These are phyloP conservation scores for Fusarium veterinarium DNA, from an alignment of 2,329 filamentous ascomycete genomes.

Conservation along the genomic window DNA sequence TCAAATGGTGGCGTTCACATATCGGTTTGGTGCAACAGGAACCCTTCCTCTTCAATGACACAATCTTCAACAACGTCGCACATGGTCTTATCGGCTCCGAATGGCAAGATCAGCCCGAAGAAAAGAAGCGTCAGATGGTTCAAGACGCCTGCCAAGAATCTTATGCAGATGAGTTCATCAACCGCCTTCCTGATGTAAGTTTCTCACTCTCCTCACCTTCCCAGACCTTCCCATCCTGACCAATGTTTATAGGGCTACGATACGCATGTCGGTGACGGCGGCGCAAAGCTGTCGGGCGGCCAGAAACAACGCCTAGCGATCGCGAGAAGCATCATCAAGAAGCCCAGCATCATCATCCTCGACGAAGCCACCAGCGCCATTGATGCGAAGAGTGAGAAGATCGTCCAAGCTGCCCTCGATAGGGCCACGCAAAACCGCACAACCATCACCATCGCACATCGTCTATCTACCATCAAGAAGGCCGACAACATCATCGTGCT, in stretches of 20 bases:
- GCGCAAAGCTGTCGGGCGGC: constrained; percentile 66
- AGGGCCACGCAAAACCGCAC: constrained; percentile 59
- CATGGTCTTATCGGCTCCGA: constrained; percentile 55
- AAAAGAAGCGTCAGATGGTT: constrained; percentile 55
- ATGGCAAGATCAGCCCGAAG: constrained; percentile 53
- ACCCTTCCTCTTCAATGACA: constrained; percentile 65
- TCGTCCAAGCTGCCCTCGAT: constrained; percentile 59
- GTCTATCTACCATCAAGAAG: constrained; percentile 68
- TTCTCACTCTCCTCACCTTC: constrained; percentile 16
- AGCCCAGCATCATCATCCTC: constrained; percentile 70
- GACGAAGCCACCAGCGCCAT: constrained; percentile 74
- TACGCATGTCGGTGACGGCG: constrained; percentile 64
- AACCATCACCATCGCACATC: constrained; percentile 74
- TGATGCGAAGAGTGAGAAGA: constrained; percentile 52
- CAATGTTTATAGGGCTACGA: constrained; percentile 54
- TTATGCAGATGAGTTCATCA: constrained; percentile 65
- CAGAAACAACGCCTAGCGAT: constrained; percentile 68
- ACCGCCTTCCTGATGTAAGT: constrained; percentile 56
- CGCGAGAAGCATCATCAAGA: constrained; percentile 64
- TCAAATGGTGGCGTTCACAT: constrained; percentile 39
- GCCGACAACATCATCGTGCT: constrained; percentile 76
- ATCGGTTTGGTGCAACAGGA: constrained; percentile 64
- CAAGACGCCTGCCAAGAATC: constrained; percentile 62
- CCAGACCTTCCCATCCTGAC: background rate
- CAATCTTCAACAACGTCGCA: constrained; percentile 58